phyloP scores from a whole-genome alignment of 495 filamentous ascomycete species.

The Neurospora sp. region DNA sequence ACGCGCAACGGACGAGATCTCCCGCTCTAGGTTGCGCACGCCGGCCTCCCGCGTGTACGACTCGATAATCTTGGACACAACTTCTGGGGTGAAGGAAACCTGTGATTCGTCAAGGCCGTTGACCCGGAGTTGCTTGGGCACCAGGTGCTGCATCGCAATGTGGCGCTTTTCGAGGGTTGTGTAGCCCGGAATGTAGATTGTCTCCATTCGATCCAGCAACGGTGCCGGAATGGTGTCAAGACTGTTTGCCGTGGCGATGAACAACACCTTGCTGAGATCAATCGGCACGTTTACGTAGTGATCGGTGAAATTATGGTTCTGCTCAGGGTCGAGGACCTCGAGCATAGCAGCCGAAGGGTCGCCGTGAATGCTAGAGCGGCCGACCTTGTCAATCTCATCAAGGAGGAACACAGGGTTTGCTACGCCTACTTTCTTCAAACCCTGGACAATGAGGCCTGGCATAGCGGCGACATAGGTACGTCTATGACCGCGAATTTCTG shows the following conservation, averaged over 20 bases:
- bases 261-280: constrained; percentile 91
- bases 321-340: constrained; percentile 95
- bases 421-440: constrained; percentile 91
- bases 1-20: constrained; percentile 88
- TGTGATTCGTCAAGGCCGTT: constrained; percentile 69
- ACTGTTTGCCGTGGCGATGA: constrained; percentile 97
- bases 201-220: constrained; percentile 96
- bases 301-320: constrained; percentile 90
- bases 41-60: constrained; percentile 97
- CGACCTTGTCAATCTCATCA: constrained; percentile 98
- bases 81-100: constrained; percentile 65
- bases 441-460: constrained; percentile 91
- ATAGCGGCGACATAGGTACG: constrained; percentile 97
- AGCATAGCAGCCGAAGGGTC: constrained; percentile 99
- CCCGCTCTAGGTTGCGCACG: constrained; percentile 91
- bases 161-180: constrained; percentile 97
- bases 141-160: constrained; percentile 84
- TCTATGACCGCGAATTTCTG: constrained; percentile 91
- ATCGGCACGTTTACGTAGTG: constrained; percentile 97
- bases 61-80: constrained; percentile 88
- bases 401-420: constrained; percentile 93
- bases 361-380: constrained; percentile 83
- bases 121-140: constrained; percentile 79
- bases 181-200: constrained; percentile 82
- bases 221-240: constrained; percentile 92